These are phyloP conservation scores for Cunninghamia lanceolata DNA, from an alignment of 75 land plant genomes.

Conservation along the genomic window DNA sequence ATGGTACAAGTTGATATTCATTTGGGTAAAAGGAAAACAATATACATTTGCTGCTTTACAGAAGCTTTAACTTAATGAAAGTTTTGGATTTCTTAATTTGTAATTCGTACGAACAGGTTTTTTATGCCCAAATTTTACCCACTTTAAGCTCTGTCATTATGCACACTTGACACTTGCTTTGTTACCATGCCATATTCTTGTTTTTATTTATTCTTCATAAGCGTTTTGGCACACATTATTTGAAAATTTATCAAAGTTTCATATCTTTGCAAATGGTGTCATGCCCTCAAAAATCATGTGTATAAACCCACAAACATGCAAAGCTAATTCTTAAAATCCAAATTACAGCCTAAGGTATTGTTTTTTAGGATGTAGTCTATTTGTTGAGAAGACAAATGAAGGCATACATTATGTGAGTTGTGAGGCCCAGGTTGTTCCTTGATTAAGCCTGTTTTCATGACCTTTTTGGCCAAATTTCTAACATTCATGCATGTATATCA, in stretches of 20 bases:
- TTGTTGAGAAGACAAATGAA: neutral
- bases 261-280: neutral
- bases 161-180: neutral
- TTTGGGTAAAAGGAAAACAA: neutral
- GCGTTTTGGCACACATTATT: neutral
- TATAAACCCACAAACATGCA: neutral
- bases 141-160: neutral
- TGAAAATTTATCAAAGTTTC: neutral
- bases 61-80: neutral
- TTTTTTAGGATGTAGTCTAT: neutral
- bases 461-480: neutral
- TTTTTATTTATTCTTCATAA: neutral
- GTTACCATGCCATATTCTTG: neutral
- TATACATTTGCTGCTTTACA: neutral
- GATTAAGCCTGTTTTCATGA: neutral
- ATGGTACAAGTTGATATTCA: slow-evolving; percentile 42
- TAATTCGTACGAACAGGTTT: neutral
- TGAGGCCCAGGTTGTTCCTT: neutral
- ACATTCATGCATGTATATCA: neutral
- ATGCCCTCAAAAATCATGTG: neutral
- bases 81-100: neutral
- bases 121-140: neutral
- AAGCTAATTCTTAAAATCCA: neutral
- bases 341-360: neutral
- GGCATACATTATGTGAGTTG: neutral